phyloP scores from a whole-genome alignment of 192 early-diverging fungal species.

The Pilaira anomala region DNA sequence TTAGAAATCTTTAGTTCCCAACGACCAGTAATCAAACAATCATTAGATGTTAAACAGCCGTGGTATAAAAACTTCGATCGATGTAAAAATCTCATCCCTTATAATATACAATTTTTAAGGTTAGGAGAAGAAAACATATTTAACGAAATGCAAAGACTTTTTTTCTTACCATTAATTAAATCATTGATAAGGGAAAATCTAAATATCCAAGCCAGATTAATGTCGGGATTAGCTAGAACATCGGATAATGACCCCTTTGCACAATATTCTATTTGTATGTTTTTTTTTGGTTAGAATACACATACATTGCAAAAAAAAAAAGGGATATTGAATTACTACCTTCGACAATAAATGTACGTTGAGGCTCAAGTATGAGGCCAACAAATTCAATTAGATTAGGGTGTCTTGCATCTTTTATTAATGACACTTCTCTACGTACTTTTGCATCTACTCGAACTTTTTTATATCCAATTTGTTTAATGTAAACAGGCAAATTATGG shows the following conservation, averaged over 20 bases:
- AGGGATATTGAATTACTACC: conserved; percentile 18
- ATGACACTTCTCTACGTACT: conserved; percentile 16
- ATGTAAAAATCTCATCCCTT: conserved; percentile 46
- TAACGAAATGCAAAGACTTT: neutral
- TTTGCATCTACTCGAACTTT: conserved; percentile 1
- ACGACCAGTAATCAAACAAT: conserved; percentile 39
- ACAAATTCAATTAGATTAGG: conserved; percentile 43
- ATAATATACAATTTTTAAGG: neutral
- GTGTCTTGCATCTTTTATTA: conserved; percentile 33
- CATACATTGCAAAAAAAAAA: neutral
- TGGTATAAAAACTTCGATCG: conserved; percentile 42
- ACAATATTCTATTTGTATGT: conserved; percentile 32
- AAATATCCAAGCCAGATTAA: conserved; percentile 46
- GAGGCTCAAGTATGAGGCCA: conserved; percentile 33
- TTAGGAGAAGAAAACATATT: neutral
- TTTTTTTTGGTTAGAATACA: neutral
- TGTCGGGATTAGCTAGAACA: conserved; percentile 39
- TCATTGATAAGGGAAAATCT: conserved; percentile 46
- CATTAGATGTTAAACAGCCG: conserved; percentile 38
- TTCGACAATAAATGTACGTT: conserved; percentile 40
- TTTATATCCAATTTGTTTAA: conserved; percentile 28
- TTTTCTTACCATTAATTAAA: conserved; percentile 25
- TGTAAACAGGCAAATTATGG: conserved; percentile 23
- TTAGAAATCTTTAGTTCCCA: conserved; percentile 48
- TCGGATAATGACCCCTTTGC: conserved; percentile 39